phyloP scores from a whole-genome alignment of 179 eudicot genomes.

The Heliamphora pulchella region DNA sequence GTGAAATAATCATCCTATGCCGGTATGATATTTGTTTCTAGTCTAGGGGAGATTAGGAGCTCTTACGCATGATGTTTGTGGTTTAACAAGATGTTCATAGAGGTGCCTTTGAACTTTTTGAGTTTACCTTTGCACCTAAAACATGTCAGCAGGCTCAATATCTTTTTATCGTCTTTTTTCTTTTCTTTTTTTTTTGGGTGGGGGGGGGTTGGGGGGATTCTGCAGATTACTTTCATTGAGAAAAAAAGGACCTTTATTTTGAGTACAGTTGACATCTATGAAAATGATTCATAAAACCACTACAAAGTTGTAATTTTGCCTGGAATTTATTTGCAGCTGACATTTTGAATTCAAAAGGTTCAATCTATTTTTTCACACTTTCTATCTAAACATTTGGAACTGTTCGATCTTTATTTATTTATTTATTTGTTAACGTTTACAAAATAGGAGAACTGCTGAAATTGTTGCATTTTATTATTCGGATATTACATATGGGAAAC shows the following conservation, averaged over 20 bases:
- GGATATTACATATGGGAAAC: background rate
- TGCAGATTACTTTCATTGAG: too few species aligned
- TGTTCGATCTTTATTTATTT: background rate
- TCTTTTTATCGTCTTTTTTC: background rate
- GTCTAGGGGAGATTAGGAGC: background rate
- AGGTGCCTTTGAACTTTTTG: background rate
- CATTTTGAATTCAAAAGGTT: background rate
- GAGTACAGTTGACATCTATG: background rate
- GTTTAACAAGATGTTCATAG: background rate
- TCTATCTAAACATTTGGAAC: background rate
- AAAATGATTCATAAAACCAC: background rate
- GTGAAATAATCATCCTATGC: too few species aligned
- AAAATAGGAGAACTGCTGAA: background rate
- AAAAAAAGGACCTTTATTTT: too few species aligned
- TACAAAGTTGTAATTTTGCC: background rate
- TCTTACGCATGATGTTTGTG: background rate
- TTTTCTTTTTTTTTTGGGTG: background rate
- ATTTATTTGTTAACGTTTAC: background rate
- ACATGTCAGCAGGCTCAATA: background rate
- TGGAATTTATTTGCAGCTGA: background rate
- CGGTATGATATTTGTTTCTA: background rate
- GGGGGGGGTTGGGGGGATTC: too few species aligned
- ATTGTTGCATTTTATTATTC: background rate
- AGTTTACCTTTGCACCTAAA: background rate
- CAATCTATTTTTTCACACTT: background rate